Evolutionary conservation across 768 basidiomycete genomes (phyloP).

Genomic region (Agrocybe pediades): DNA sequence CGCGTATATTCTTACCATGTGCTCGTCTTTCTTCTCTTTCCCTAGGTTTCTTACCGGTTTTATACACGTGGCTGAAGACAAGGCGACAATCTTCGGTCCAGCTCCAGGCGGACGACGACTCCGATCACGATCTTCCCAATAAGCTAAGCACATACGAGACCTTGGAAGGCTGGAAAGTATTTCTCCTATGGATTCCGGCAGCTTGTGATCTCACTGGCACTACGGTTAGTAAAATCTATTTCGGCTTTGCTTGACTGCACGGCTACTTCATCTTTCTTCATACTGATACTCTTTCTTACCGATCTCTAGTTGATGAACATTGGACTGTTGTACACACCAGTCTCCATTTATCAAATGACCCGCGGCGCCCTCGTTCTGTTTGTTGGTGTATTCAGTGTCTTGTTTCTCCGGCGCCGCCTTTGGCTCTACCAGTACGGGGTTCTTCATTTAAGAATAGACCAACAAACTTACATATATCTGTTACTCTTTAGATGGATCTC

Average conservation of each 20-base stretch:
- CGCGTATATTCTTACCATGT: constrained; percentile 23
- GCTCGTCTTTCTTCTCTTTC: constrained; percentile 23
- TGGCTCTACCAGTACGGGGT: constrained; percentile 80
- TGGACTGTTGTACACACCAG: constrained; percentile 93
- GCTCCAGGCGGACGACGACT: constrained; percentile 48
- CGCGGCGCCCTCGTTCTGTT: constrained; percentile 92
- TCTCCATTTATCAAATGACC: constrained; percentile 97
- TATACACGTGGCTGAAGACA: constrained; percentile 66
- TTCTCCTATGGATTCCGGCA: constrained; percentile 88
- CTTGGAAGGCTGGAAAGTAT: constrained; percentile 67
- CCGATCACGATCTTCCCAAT: constrained; percentile 43
- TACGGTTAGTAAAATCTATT: constrained; percentile 56
- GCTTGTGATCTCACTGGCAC: constrained; percentile 89
- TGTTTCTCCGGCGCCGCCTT: constrained; percentile 85
- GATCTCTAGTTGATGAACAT: constrained; percentile 80
- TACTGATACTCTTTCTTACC: constrained; percentile 19
- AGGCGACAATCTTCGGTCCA: constrained; percentile 53
- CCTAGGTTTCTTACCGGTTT: constrained; percentile 81
- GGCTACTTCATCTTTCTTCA: constrained; percentile 8
- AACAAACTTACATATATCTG: constrained; percentile 4
- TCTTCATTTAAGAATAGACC: constrained; percentile 4
- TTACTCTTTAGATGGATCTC: constrained; percentile 75
- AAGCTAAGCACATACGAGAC: constrained; percentile 38
- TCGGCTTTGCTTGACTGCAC: constrained; percentile 2
- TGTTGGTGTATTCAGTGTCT: constrained; percentile 87